These are phyloP conservation scores for Leccinum huronense DNA, from an alignment of 1,284 basidiomycete genomes.

Conservation along the genomic window DNA sequence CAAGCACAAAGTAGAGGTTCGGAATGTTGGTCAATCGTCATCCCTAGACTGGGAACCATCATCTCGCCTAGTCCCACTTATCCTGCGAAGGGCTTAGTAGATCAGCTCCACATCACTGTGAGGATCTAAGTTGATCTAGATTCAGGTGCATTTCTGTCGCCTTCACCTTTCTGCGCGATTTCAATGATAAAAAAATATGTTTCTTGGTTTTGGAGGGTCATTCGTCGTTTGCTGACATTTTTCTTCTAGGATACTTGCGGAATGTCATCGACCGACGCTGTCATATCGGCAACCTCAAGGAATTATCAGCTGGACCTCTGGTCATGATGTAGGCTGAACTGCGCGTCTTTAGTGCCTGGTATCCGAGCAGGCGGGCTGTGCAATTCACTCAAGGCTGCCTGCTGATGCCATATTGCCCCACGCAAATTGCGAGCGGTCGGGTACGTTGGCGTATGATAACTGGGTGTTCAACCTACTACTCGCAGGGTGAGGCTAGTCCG, in stretches of 20 bases:
- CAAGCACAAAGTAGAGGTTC: slow-evolving; percentile 20
- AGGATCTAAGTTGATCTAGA: slow-evolving; percentile 6
- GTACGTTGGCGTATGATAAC: background rate
- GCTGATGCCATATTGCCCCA: background rate
- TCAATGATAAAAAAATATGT: slow-evolving; percentile 16
- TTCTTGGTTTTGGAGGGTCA: slow-evolving; percentile 15
- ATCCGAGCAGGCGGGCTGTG: background rate
- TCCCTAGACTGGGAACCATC: slow-evolving; percentile 17
- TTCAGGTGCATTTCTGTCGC: slow-evolving; percentile 15
- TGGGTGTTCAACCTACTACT: background rate
- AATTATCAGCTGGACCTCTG: background rate
- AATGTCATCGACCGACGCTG: slow-evolving; percentile 7
- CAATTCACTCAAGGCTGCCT: background rate
- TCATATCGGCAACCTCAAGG: slow-evolving; percentile 6
- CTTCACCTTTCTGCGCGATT: slow-evolving; percentile 16
- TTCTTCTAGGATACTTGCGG: slow-evolving; percentile 22
- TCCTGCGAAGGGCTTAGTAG: slow-evolving; percentile 14
- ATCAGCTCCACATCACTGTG: slow-evolving; percentile 12
- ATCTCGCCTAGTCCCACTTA: slow-evolving; percentile 19
- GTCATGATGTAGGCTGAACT: background rate
- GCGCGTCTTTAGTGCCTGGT: background rate
- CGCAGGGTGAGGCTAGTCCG: background rate
- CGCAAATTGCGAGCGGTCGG: background rate
- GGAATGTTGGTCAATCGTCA: slow-evolving; percentile 26
- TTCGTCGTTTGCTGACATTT: slow-evolving; percentile 16